Evolutionary conservation across 495 filamentous ascomycete species (phyloP).

Genomic region (Paragyromitra xinjiangensis): DNA sequence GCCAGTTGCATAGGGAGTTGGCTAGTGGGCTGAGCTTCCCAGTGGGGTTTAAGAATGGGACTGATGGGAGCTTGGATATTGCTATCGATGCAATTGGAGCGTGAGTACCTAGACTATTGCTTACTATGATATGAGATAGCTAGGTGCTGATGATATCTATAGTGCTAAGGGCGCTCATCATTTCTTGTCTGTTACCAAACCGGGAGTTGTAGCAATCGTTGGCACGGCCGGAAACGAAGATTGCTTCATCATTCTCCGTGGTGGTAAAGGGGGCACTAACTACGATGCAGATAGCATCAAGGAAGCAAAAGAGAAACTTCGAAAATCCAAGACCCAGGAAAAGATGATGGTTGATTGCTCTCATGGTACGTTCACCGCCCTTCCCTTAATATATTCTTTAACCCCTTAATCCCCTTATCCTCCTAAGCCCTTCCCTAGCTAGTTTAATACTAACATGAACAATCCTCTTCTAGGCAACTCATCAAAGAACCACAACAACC

Average conservation of each 20-base stretch:
- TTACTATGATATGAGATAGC: not conserved
- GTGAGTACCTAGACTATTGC: constrained; percentile 28
- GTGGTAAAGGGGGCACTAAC: constrained; percentile 92
- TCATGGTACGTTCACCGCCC: constrained; percentile 64
- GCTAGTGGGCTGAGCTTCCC: constrained; percentile 95
- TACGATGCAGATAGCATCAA: constrained; percentile 86
- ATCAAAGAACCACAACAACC: constrained; percentile 94
- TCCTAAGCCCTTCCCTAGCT: not conserved
- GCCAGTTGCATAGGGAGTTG: constrained; percentile 92
- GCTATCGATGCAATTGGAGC: constrained; percentile 97
- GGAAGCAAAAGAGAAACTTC: constrained; percentile 75
- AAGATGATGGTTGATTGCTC: constrained; percentile 98
- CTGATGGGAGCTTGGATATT: constrained; percentile 87
- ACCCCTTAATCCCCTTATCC: not conserved
- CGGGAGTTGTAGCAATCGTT: constrained; percentile 93
- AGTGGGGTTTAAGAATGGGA: constrained; percentile 99
- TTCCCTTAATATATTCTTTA: not conserved
- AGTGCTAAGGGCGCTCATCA: constrained; percentile 88
- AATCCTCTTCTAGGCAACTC: constrained; percentile 73
- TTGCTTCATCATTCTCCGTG: constrained; percentile 96
- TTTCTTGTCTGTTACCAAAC: constrained; percentile 98
- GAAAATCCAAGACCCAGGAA: constrained; percentile 70
- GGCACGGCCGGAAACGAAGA: constrained; percentile 96
- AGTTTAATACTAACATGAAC: not conserved
- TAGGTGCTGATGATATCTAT: constrained; percentile 18